Conservation (phyloP, 73 alveolate genomes). For the Paramecium pentaurelia region DNA sequence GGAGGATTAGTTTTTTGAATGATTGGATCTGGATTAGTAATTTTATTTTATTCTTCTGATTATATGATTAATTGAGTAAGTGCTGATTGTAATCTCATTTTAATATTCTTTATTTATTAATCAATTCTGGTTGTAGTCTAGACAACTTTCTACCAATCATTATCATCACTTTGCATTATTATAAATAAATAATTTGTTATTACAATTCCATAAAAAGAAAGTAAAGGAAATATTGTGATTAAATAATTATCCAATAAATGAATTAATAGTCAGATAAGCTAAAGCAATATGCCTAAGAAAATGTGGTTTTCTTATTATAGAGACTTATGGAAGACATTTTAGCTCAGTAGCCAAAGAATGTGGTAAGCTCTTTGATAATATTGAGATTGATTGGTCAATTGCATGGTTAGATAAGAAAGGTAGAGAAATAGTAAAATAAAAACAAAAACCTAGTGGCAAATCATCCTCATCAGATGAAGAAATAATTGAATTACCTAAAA, state of each 20-base stretch:
- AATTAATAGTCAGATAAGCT: background rate
- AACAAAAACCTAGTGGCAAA: background rate
- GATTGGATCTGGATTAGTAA: background rate
- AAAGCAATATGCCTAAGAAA: background rate
- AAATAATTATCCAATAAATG: constrained; percentile 4
- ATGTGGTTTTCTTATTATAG: background rate
- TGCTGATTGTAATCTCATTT: background rate
- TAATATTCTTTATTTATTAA: background rate
- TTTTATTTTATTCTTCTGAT: background rate
- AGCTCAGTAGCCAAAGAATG: background rate
- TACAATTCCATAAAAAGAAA: background rate
- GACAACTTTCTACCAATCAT: background rate
- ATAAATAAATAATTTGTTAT: background rate
- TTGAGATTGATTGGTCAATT: constrained; percentile 42
- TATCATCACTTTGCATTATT: background rate
- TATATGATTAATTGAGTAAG: background rate
- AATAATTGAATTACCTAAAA: constrained; percentile 14
- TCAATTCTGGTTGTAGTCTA: background rate
- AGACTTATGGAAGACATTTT: background rate
- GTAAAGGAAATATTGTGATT: background rate
- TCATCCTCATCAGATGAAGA: constrained; percentile 16
- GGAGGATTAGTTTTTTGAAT: background rate
- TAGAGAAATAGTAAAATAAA: background rate
- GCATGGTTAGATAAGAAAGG: constrained; percentile 42
- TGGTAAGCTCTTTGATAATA: background rate